Base-by-base conservation (phyloP, 768 basidiomycete species). In the Trametes cingulata region DNA sequence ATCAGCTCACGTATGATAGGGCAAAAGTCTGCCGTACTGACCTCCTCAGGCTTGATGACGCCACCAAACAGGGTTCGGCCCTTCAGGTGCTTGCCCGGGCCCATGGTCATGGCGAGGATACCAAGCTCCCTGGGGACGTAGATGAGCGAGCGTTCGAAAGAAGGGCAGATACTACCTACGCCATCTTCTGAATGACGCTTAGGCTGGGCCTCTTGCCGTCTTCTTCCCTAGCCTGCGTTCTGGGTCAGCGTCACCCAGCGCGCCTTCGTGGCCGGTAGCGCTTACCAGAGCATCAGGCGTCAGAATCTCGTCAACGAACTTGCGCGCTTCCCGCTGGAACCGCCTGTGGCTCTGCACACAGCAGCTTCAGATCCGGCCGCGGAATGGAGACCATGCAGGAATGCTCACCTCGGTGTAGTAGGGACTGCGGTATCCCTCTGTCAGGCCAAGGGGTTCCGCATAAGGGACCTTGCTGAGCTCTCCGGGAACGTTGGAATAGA, bases 91-190 rank as follows among this genome's bases (percentile, higher is more conserved):
- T 88, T 91, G 36, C 91, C 92, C 0, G 95, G 95, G 15, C 96
- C 96, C 75, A 95, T 80, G 20, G 91, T 81, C 93, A 97, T 96
- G 14, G 92, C 91, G 70, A 93, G 90, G 19, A 98, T 56, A 67
- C 93, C 86, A 29, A 83, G 52, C 51, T 85, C 85, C 15, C 86
- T 88, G 43, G n/a, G 37, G 46, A 9, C 35, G 70, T 36, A 12
- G 7, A 35, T 61, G 9, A 46, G 19, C 22, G 15, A 24, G 33
- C 4, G 12, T 24, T 13, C 14, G 3, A 12, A 19, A 3, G 36
- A 48, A 36, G 19, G 9, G 29, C 35, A 41, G 6, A 46, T 2
- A 1, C 9, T 1, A 70, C 79, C 56, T 65, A 89, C 87, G 91
- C 85, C 90, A 96, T 90, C 62, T 85, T 84, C 66, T 94, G 85